phyloP scores from a whole-genome alignment of 2,329 filamentous ascomycete genomes.

The Ophiosphaerella herpotricha region DNA sequence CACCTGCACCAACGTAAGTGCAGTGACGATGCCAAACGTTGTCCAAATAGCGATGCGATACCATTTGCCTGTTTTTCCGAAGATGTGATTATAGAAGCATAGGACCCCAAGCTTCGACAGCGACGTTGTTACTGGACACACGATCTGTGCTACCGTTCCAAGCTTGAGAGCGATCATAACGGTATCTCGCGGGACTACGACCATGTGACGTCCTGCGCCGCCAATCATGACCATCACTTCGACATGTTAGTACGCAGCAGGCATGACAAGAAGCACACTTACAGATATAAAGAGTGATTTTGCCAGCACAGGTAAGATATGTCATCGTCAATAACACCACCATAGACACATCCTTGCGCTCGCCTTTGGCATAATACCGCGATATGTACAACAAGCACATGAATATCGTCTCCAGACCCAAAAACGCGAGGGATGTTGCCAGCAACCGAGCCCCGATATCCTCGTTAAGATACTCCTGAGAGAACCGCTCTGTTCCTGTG shows the following conservation, averaged over 20 bases:
- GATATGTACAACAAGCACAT: conserved; percentile 20
- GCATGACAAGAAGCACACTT: not conserved
- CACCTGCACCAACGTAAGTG: conserved; percentile 21
- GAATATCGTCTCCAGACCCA: conserved; percentile 22
- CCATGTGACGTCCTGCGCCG: conserved; percentile 20
- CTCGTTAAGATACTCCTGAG: conserved; percentile 16
- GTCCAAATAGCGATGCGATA: conserved; percentile 13
- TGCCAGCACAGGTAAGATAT: conserved; percentile 17
- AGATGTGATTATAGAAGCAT: conserved; percentile 18
- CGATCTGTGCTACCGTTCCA: conserved; percentile 14
- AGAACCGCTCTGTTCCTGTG: too few species aligned
- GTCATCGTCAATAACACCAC: conserved; percentile 23
- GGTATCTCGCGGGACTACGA: conserved; percentile 4
- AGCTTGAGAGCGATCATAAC: conserved; percentile 18
- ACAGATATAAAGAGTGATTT: conserved; percentile 23
- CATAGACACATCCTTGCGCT: conserved; percentile 20
- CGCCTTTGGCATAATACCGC: conserved; percentile 13
- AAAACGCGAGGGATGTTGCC: conserved; percentile 18
- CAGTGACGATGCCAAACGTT: conserved; percentile 18
- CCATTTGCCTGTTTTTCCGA: conserved; percentile 10
- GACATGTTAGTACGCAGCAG: not conserved
- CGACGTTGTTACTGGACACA: conserved; percentile 28
- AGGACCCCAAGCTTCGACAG: conserved; percentile 26
- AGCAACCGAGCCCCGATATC: conserved; percentile 14
- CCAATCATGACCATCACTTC: conserved; percentile 22